Base-by-base conservation (phyloP, 306 rosid genomes). In the Chamaecrista fasciculata region DNA sequence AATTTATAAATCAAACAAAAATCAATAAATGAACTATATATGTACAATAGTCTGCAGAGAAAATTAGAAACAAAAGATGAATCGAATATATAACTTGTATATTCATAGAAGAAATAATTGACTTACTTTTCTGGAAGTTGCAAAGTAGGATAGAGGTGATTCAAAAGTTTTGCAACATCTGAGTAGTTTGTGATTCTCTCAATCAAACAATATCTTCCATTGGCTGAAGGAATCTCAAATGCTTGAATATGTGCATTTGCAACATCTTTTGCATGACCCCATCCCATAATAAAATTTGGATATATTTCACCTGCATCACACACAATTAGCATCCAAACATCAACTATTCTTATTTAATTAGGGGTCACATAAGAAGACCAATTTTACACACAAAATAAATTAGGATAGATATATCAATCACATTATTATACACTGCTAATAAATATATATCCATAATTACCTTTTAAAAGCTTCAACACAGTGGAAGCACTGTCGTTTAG, bases 41-140 rank as follows among this genome's bases (percentile, higher is more conserved):
- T n/a, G 57, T n/a, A n/a, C n/a, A 11, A 10, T 20, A 51, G 11
- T 46, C 9, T 0, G 19, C n/a, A n/a, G 6, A 8, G 16, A 16
- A n/a, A 46, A n/a, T 9, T 46, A 4, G 51, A 46, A n/a, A n/a
- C n/a, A n/a, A n/a, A 46, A 46, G 5, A 46, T 46, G 51, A 16
- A 58, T 31, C 1, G 6, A 6, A 55, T 34, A 18, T 6, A 55
- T 15, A n/a, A n/a, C n/a, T n/a, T n/a, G n/a, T n/a, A n/a, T n/a
- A n/a, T n/a, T n/a, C n/a, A n/a, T n/a, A n/a, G n/a, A n/a, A n/a
- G 59, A 50, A 26, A 37, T 8, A 68, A 61, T 68, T n/a, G 44
- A 76, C 81, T 68, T 80, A 87, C 96, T 77, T 81, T 11, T 89
- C 80, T 23, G 95, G 79, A 66, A 89, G 84, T 68, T 68, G 80